These are phyloP conservation scores for Clathrospora elynae DNA, from an alignment of 2,329 filamentous ascomycete genomes.

Conservation along the genomic window DNA sequence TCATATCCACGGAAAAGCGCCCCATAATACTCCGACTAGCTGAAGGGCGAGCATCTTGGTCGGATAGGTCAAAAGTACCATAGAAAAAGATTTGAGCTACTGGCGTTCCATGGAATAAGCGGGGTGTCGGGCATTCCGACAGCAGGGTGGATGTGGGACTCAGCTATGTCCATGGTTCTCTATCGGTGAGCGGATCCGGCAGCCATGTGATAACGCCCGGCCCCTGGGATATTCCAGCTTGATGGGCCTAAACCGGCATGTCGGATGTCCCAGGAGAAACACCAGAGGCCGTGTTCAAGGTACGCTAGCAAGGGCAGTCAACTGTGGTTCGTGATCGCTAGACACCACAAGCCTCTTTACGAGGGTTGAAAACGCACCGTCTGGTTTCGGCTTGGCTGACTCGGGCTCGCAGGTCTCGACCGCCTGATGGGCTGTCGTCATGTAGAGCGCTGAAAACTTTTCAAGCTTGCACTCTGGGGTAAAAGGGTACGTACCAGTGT, in stretches of 20 bases:
- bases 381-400: constrained; percentile 3
- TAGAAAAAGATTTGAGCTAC: neutral
- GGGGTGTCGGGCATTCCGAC: constrained; percentile 3
- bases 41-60: constrained; percentile 1
- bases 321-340: too few relatives aligned
- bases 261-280: constrained; percentile 6
- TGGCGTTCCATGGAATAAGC: constrained; percentile 1
- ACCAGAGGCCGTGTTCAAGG: constrained; percentile 3
- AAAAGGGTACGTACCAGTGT: too few relatives aligned
- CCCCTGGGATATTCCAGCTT: constrained; percentile 1
- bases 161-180: constrained; percentile 4
- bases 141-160: neutral
- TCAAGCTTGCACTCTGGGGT: too few relatives aligned
- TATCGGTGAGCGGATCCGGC: constrained; percentile 1
- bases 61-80: neutral
- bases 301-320: too few relatives aligned
- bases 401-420: neutral
- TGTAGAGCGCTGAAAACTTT: neutral
- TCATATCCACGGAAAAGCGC: constrained; percentile 1
- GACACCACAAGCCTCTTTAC: constrained; percentile 6
- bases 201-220: constrained; percentile 8
- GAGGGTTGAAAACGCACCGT: constrained; percentile 5
- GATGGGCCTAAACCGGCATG: constrained; percentile 7
- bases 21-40: constrained; percentile 2
- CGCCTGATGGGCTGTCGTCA: neutral